A percentile compares a stretch with the other conserved stretches of the same genome.
Evolutionary conservation across 106 monocot species (phyloP).

Genomic region (Dendrobium nobile): DNA sequence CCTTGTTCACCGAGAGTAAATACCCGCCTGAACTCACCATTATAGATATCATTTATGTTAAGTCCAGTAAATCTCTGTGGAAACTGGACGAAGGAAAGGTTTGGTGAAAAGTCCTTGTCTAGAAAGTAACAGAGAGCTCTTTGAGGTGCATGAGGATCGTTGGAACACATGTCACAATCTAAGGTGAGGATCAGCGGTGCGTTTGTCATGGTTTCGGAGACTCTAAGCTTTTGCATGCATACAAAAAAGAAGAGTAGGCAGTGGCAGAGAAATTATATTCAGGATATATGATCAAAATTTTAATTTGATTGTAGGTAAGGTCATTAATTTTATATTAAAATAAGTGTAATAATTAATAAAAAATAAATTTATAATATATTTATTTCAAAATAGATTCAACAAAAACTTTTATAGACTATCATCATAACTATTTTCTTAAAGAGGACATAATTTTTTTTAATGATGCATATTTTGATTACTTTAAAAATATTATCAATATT

Average conservation of each 20-base stretch:
- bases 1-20: constrained; percentile 95
- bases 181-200: constrained; percentile 95
- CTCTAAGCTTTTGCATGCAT: constrained; percentile 33
- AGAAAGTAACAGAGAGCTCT: constrained; percentile 98
- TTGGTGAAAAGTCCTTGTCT: constrained; percentile 50
- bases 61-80: constrained; percentile 89
- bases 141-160: constrained; percentile 71
- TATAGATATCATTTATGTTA: constrained; percentile 87
- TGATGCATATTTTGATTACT: too few relatives aligned
- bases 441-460: too few relatives aligned
- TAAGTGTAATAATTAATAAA: too few relatives aligned
- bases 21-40: constrained; percentile 79
- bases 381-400: too few relatives aligned
- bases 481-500: too few relatives aligned
- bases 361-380: too few relatives aligned
- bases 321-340: too few relatives aligned
- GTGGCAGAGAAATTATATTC: too few relatives aligned
- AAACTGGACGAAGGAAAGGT: constrained; percentile 88
- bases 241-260: constrained; percentile 12
- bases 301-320: too few relatives aligned
- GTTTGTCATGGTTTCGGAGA: constrained; percentile 85
- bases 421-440: too few relatives aligned
- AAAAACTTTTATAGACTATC: too few relatives aligned
- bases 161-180: constrained; percentile 76
- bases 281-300: too few relatives aligned